A percentile compares a stretch with the other conserved stretches of the same genome.
Conservation (phyloP, 495 filamentous ascomycete species). For the Oidiodendron maius region DNA sequence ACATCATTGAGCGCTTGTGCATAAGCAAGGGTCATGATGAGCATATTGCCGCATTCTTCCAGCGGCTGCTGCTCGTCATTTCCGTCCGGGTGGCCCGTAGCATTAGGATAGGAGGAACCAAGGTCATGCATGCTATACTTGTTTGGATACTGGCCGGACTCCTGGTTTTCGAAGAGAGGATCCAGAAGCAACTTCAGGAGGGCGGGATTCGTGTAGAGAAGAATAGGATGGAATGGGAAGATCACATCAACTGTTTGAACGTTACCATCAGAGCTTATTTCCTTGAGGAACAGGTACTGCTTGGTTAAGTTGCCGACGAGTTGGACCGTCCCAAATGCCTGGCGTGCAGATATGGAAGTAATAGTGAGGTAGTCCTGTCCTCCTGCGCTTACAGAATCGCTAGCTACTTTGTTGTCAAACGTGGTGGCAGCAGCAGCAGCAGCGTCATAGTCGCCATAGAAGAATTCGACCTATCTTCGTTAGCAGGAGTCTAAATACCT, state of each 20-base stretch:
- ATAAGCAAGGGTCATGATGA: conserved; percentile 80
- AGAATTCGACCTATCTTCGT: conserved; percentile 47
- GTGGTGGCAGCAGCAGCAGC: conserved; percentile 44
- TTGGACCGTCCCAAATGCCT: conserved; percentile 79
- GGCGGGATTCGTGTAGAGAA: conserved; percentile 79
- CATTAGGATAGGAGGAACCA: conserved; percentile 80
- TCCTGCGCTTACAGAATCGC: conserved; percentile 62
- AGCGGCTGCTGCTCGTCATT: conserved; percentile 76
- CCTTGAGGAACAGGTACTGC: conserved; percentile 87
- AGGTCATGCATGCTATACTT: conserved; percentile 86
- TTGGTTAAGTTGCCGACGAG: conserved; percentile 74
- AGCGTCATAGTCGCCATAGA: conserved; percentile 60
- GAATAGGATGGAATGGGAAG: conserved; percentile 85
- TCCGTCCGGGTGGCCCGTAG: conserved; percentile 78
- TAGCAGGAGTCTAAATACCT: background rate
- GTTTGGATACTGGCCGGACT: conserved; percentile 86
- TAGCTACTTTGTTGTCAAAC: conserved; percentile 65
- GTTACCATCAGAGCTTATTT: conserved; percentile 91
- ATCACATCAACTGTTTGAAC: conserved; percentile 96
- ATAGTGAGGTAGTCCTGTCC: conserved; percentile 73
- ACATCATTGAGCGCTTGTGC: conserved; percentile 38
- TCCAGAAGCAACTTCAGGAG: conserved; percentile 80
- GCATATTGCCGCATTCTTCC: conserved; percentile 93
- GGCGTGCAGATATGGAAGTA: conserved; percentile 75
- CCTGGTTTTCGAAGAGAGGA: conserved; percentile 83